These are phyloP conservation scores for Stachybotrys echinatus DNA, from an alignment of 2,329 filamentous ascomycete species.

Conservation along the genomic window DNA sequence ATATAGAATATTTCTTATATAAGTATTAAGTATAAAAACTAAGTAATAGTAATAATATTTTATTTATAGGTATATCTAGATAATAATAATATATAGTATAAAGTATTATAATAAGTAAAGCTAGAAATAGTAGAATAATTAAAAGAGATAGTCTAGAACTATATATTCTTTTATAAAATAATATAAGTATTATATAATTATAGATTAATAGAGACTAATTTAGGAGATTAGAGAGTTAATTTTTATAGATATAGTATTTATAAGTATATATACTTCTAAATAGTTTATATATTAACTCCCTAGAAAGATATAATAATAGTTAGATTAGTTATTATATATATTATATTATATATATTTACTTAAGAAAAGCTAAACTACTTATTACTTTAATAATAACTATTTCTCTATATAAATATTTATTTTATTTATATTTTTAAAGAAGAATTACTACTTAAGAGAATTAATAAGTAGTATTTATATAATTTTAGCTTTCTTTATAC, in stretches of 20 bases:
- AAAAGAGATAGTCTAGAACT: conserved; percentile 10
- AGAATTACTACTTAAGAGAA: conserved; percentile 13
- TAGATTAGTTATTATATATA: conserved; percentile 6
- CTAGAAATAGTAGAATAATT: conserved; percentile 14
- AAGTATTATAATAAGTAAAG: conserved; percentile 24
- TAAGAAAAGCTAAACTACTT: conserved; percentile 5
- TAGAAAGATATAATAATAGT: conserved; percentile 1
- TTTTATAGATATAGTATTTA: conserved; percentile 25
- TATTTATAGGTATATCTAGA: conserved; percentile 34
- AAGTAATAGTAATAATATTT: conserved; percentile 26
- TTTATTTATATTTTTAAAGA: not conserved
- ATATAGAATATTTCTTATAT: conserved; percentile 33
- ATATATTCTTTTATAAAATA: conserved; percentile 16
- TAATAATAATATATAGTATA: conserved; percentile 38
- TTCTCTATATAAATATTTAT: conserved; percentile 13
- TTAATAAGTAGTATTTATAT: too few relatives aligned
- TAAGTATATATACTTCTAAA: conserved; percentile 26
- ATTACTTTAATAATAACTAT: conserved; percentile 11
- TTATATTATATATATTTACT: conserved; percentile 7
- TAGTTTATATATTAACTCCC: conserved; percentile 17
- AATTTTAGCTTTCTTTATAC: conserved; percentile 14
- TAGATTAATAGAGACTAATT: conserved; percentile 18
- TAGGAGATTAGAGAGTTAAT: conserved; percentile 4
- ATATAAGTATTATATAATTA: conserved; percentile 22
- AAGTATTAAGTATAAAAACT: conserved; percentile 20